Conservation (phyloP, 139 green algal genomes). For the Astrephomene gubernaculifera region DNA sequence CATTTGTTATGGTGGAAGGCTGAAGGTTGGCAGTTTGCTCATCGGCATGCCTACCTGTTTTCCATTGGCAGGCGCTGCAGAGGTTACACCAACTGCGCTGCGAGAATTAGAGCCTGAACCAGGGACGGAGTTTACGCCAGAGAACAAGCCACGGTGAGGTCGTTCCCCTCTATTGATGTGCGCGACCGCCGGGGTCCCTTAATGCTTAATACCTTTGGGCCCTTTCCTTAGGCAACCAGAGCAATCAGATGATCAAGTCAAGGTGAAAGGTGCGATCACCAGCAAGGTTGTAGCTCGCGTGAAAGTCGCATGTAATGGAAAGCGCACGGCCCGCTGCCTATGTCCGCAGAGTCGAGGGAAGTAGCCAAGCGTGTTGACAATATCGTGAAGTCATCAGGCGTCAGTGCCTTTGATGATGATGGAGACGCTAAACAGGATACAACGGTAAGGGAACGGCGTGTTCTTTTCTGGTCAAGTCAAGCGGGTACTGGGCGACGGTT, state of each 20-base stretch:
- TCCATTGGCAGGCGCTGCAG: neutral
- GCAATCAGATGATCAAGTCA: neutral
- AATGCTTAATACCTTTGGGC: neutral
- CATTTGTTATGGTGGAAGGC: neutral
- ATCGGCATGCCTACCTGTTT: neutral
- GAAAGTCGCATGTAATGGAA: no score
- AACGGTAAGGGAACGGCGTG: neutral
- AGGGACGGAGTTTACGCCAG: conserved; percentile 19
- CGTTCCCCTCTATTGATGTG: neutral
- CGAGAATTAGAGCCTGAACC: neutral
- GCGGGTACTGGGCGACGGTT: no score
- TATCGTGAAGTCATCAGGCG: neutral
- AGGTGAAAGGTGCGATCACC: conserved; percentile 14
- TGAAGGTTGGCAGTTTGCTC: neutral
- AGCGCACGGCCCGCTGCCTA: neutral
- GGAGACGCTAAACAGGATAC: neutral
- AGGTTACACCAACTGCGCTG: neutral
- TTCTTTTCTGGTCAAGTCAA: neutral
- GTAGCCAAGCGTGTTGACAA: neutral
- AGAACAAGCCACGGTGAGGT: conserved; percentile 11
- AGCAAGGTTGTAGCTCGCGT: no score
- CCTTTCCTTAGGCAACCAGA: neutral
- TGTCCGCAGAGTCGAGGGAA: neutral
- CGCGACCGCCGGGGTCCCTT: neutral
- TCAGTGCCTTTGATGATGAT: conserved; percentile 3